Evolutionary conservation across 2,329 filamentous ascomycete species (phyloP).

Genomic region (Nemania sp.): DNA sequence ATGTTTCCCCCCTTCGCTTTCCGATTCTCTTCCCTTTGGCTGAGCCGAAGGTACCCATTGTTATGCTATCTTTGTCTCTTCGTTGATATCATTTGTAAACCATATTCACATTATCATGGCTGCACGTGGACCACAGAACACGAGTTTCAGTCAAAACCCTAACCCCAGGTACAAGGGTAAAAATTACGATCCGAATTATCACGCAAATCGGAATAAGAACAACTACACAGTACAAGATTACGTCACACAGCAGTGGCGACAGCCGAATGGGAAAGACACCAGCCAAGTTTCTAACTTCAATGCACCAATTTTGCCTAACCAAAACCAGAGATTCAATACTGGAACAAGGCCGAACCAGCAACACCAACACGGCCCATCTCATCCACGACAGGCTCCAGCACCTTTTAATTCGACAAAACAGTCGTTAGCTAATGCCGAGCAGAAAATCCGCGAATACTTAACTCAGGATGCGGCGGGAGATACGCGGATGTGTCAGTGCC

Average conservation of each 20-base stretch:
- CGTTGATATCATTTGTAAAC: too few species aligned
- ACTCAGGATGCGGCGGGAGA: not conserved
- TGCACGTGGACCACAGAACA: not conserved
- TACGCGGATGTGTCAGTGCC: slow-evolving; percentile 5
- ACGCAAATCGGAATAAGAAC: not conserved
- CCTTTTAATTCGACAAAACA: not conserved
- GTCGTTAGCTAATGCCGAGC: not conserved
- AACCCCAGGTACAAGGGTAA: slow-evolving; percentile 29
- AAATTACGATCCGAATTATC: slow-evolving; percentile 28
- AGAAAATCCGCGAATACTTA: not conserved
- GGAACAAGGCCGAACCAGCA: too few species aligned
- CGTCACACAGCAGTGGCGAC: not conserved
- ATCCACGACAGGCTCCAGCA: too few species aligned
- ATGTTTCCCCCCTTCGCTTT: too few species aligned
- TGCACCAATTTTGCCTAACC: too few species aligned
- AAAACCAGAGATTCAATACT: too few species aligned
- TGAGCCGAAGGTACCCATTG: not conserved
- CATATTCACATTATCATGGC: not conserved
- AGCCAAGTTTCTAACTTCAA: too few species aligned
- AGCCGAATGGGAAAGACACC: not conserved
- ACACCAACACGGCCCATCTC: too few species aligned
- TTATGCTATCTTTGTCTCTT: not conserved
- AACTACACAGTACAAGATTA: not conserved
- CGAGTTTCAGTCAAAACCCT: not conserved
- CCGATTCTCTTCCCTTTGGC: not conserved